These are phyloP conservation scores for Ganoderma leucocontextum DNA, from an alignment of 1,284 basidiomycete genomes.

Conservation along the genomic window DNA sequence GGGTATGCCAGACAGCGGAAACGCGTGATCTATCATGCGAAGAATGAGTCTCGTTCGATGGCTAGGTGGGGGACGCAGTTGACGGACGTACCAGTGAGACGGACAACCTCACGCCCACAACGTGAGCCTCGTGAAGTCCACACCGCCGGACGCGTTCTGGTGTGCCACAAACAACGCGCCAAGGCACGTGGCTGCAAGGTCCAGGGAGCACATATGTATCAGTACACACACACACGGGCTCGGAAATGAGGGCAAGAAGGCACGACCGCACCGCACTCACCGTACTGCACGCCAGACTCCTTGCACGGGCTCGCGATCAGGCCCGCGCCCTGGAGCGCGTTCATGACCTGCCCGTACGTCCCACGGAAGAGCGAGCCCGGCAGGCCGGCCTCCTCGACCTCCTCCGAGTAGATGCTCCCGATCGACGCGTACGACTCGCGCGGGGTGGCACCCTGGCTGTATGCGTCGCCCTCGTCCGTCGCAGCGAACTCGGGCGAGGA, in stretches of 20 bases:
- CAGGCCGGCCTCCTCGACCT: constrained; percentile 27
- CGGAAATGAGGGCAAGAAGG: constrained; percentile 7
- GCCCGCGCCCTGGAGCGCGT: constrained; percentile 52
- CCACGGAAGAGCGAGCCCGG: constrained; percentile 50
- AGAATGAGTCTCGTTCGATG: not conserved
- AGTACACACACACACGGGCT: not conserved
- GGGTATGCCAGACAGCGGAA: not conserved
- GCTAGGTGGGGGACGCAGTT: not conserved
- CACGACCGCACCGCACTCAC: constrained; percentile 39
- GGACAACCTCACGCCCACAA: constrained; percentile 50
- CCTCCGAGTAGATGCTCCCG: constrained; percentile 35
- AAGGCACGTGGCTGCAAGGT: constrained; percentile 48
- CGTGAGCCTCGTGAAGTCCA: constrained; percentile 55
- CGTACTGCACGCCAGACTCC: constrained; percentile 46
- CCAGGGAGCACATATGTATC: constrained; percentile 19
- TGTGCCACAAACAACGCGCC: constrained; percentile 56
- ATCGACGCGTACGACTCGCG: constrained; percentile 30
- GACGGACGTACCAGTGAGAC: not conserved
- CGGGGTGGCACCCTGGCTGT: not conserved
- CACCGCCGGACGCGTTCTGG: constrained; percentile 38
- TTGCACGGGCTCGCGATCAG: constrained; percentile 50
- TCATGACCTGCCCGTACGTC: constrained; percentile 58
- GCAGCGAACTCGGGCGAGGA: constrained; percentile 21
- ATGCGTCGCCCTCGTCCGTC: constrained; percentile 16
- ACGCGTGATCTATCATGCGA: no score